Evolutionary conservation across 2,329 filamentous ascomycete species (phyloP), one percentile per base, ranked within the genome.

Genomic region (Cladosporium sp.): DNA sequence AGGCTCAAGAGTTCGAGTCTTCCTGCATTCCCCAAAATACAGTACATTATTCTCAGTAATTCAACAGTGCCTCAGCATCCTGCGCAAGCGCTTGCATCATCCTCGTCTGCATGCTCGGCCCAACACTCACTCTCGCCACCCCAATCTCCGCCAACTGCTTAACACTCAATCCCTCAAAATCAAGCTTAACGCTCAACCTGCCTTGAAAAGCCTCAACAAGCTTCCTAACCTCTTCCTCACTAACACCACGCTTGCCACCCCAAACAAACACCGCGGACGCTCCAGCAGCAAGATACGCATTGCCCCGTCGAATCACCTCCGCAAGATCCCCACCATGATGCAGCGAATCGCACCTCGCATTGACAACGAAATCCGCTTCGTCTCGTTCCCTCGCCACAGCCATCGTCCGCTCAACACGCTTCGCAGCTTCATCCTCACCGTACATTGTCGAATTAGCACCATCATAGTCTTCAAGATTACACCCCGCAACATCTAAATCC

Each of bases 241-340:
- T 76, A 14, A 86, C 71, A 0, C 77, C 75, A 48, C 84, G 75
- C 16, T 75, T 75, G 0, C 76, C 84, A 16, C 86, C 86, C 85
- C 85, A 89, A 60, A 87, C 85, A 76, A 88, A 89, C 0, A 86
- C 80, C 0, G 83, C 87, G 14, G 81, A 84, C 0, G 86, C 87
- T 0, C 86, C 87, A 2, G 85, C 85, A 0, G 78, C 81, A 3
- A 89, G 76, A 71, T 84, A 89, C n/a, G 81, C 82, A 65, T 81
- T 83, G 0, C 86, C 87, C 0, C 87, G 78, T 57, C 75, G 72
- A 54, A 88, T 78, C 1, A 82, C 85, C 57, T 87, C 83, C 2
- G 78, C 71, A 11, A 87, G 65, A 3, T 70, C 73, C 13, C 64
- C 73, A 57, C 73, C 82, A 51, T 78, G 76, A 3, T 79, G 74